Percentiles rank a stretch among this genome's conserved stretches.
These are phyloP conservation scores for Cairneyella variabilis DNA, from an alignment of 495 filamentous ascomycete species.

Conservation along the genomic window DNA sequence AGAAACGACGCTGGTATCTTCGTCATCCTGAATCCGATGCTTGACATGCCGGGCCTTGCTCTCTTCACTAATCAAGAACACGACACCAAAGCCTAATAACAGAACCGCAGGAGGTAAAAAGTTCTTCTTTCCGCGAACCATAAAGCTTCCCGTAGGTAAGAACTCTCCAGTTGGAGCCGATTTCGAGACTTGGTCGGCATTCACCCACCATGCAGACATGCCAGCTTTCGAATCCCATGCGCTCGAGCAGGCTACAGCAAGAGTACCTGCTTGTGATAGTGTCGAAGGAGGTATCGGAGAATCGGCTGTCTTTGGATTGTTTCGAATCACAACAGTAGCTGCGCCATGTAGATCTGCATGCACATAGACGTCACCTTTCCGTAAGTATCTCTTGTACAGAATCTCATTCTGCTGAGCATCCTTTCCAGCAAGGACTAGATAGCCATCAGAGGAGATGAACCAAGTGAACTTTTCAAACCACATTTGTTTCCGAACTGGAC, in stretches of 20 bases:
- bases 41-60: conserved; percentile 77
- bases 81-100: conserved; percentile 77
- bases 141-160: conserved; percentile 70
- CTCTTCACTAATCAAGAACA: conserved; percentile 87
- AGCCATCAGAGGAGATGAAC: conserved; percentile 95
- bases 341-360: conserved; percentile 89
- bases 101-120: conserved; percentile 86
- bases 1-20: neutral
- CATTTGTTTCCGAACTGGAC: conserved; percentile 72
- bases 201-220: conserved; percentile 94
- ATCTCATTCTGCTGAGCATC: conserved; percentile 91
- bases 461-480: conserved; percentile 98
- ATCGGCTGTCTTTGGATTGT: conserved; percentile 66
- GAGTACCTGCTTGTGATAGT: conserved; percentile 79
- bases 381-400: conserved; percentile 77
- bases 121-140: conserved; percentile 80
- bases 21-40: conserved; percentile 51
- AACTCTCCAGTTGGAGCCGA: conserved; percentile 74
- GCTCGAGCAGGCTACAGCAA: conserved; percentile 76
- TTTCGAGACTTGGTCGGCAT: conserved; percentile 84
- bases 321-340: conserved; percentile 79
- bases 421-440: conserved; percentile 81
- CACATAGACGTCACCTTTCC: conserved; percentile 85
- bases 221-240: conserved; percentile 96
- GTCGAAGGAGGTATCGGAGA: conserved; percentile 89